Base-by-base conservation (phyloP, 495 filamentous ascomycete genomes). In the Aspergillus hancockii region DNA sequence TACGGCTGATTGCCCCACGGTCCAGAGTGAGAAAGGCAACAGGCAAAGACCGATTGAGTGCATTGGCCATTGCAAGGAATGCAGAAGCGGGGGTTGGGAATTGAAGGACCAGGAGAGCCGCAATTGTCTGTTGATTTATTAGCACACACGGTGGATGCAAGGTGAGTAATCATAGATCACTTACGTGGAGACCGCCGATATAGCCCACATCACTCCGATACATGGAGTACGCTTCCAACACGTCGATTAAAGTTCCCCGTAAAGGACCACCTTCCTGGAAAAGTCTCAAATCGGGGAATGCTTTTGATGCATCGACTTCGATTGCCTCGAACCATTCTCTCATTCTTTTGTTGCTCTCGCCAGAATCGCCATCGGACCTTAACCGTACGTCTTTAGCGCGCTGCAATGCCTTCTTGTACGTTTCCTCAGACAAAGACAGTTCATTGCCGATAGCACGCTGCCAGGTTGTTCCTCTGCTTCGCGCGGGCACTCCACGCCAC, bases 181-280 rank as follows among this genome's bases (percentile, higher is more conserved):
- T 43, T 23, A 67, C 65, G 71, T 96, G 92, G 62, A 90, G 90
- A 57, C 93, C 92, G 55, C 85, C 83, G 53, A 93, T 83, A 62
- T 96, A 97, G 61, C 93, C 93, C 60, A 98, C 90, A 71, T 98
- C 94, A 60, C 86, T 88, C 59, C 94, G 85, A 73, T 98, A 98
- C 90, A 95, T 92, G 43, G 86, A 84, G 70, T 97, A 97, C 7
- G 94, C 94, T 60, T 88, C 83, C 51, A 97, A 78, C 4, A 98
- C 87, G 72, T 98, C 89, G 23, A 90, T 72, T 13, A 98, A 78
- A 32, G 82, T 84, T 36, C 85, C 77, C 61, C 94, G 85, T n/a
- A 96, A 74, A 2, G 92, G 92, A 0, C 83, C 90, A 13, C 84
- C 81, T 47, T 81, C 80, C 66, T 91, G 88, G 73, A 97, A 97